Evolutionary conservation across 345 rosid genomes (phyloP), one percentile per base, ranked within the genome.

Genomic region (Cochlearia excelsa): DNA sequence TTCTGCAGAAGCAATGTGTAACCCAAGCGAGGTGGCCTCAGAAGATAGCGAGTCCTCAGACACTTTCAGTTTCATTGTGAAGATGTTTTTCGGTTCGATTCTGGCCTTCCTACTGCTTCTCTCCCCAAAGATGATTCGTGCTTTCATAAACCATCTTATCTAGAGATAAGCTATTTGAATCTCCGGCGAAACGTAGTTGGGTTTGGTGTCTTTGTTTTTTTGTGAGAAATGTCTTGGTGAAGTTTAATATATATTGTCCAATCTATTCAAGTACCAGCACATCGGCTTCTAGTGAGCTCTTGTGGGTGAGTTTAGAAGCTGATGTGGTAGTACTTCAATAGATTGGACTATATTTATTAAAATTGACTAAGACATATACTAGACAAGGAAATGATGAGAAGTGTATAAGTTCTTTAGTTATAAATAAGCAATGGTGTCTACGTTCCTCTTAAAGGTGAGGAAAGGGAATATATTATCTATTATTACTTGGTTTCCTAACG

Each of bases 51-150:
- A 82, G 33, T 44, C 50, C 1, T 53, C 72, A 6, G 86, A 92
- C 55, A 80, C 80, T 0, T 34, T 86, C 46, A 63, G 62, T 46
- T 77, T 80, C 62, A 69, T 75, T 1, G 70, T 77, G 37, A 88
- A 83, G 79, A 49, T 83, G 82, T 74, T 92, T 46, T 86, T 84
- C 3, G 95, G 96, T 53, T 88, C 96, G 7, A 61, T 88, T 44
- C 69, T 86, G 28, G 95, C 96, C 8, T 86, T 83, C 75, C 33
- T 75, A 46, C 58, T 92, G 74, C 80, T 92, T 46, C 74, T 82
- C 4, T 79, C 81, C 2, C 88, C 68, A 9, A 79, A 77, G 76
- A 61, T 78, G 84, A 0, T 82, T 46, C 58, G 9, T 11, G 87
- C 85, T n/a, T 84, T 86, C 67, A 75, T 75, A 74, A 88, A 84